Base-by-base conservation (phyloP, 257 asterid genomes). In the Nicotiana tomentosiformis region DNA sequence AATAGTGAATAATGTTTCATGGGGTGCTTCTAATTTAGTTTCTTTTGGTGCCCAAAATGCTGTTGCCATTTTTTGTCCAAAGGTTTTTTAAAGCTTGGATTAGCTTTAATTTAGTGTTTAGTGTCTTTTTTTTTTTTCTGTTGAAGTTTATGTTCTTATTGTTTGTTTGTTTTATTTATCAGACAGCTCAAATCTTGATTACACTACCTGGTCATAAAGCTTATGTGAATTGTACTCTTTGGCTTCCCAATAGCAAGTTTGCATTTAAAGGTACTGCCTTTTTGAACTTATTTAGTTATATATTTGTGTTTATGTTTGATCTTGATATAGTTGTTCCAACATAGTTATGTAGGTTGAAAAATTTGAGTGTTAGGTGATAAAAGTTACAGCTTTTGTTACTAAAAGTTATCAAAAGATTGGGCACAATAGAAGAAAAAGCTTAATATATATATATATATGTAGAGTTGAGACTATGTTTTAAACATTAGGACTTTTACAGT, bases 181-280 rank as follows among this genome's bases (percentile, higher is more conserved):
- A 94, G 98, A 91, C 89, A 84, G 98, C 98, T 17, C 97, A 96
- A 83, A 93, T 94, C 80, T 79, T 93, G 90, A 90, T 92, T 49
- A 96, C 99, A 57, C 98, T 96, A 82, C 97, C 98, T 66, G 99
- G 97, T 69, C 98, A 96, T 85, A 93, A 90, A 78, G 97, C 98
- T 56, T 84, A 81, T 82, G 99, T 96, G 12, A 94, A 96, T 81
- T 94, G 98, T 87, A 94, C 98, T 12, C 93, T 92, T 56, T 96
- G 98, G 99, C 88, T 94, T 87, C 98, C 99, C 39, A 93, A 85
- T 90, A 89, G 89, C 89, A 96, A 96, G 90, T 96, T 90, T 88
- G 91, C 94, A 11, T 90, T 89, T 74, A 91, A 88, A 96, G 98
- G 99, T 94, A 74, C 67, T 18, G 11, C 87, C 78, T 84, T 88